A percentile compares a stretch with the other conserved stretches of the same genome.
Conservation (phyloP, 768 basidiomycete genomes). For the Mycena haematopus region DNA sequence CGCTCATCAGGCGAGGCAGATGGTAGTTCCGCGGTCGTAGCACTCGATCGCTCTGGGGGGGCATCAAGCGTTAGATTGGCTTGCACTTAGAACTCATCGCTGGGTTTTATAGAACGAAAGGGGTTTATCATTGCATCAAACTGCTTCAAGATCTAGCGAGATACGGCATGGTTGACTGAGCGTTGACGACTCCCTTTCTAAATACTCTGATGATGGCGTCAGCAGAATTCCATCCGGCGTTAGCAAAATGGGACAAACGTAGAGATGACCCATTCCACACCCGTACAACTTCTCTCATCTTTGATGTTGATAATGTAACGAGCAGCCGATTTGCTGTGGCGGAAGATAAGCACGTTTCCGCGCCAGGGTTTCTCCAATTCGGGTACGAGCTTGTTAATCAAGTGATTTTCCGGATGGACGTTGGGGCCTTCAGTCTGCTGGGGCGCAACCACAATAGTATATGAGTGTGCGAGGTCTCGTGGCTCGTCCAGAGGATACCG, state of each 20-base stretch:
- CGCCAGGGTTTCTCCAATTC: background rate
- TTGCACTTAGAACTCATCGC: too few relatives aligned
- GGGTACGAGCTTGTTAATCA: background rate
- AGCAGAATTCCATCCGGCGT: background rate
- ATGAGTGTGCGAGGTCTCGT: background rate
- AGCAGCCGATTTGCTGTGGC: background rate
- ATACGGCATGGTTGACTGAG: too few relatives aligned
- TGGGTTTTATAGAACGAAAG: too few relatives aligned
- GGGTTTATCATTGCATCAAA: too few relatives aligned
- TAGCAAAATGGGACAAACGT: background rate
- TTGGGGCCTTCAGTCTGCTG: background rate
- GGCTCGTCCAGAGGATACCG: background rate
- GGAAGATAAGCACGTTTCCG: conserved; percentile 4
- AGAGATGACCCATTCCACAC: background rate
- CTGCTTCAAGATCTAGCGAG: too few relatives aligned
- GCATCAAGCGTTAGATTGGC: too few relatives aligned
- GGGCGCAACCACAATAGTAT: background rate
- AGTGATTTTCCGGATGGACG: conserved; percentile 1
- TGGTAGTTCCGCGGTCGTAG: too few relatives aligned
- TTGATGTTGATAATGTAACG: background rate
- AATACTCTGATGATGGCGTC: background rate
- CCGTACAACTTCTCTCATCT: background rate
- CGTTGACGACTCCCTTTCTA: background rate
- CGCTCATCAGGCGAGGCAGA: background rate
- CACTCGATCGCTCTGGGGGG: too few relatives aligned